phyloP scores from a whole-genome alignment of 352 stramenopile genomes.

The Phytophthora fragariaefolia region DNA sequence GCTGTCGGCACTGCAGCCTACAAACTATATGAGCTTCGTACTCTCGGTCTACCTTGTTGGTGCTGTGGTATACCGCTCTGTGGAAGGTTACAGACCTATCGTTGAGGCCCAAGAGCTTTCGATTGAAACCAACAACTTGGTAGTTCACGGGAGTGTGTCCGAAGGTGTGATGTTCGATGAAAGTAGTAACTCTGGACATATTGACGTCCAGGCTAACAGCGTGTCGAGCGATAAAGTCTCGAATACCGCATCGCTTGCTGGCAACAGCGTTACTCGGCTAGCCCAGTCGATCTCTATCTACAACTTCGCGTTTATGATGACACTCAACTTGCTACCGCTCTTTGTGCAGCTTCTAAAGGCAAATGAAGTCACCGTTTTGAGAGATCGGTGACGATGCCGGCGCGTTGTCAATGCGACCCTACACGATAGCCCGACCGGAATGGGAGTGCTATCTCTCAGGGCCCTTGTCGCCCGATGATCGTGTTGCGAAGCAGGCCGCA shows the following conservation, averaged over 20 bases:
- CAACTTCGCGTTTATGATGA: constrained; percentile 85
- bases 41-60: constrained; percentile 67
- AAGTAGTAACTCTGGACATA: not conserved
- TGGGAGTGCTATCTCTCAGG: too few relatives aligned
- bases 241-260: constrained; percentile 3
- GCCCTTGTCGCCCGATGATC: too few relatives aligned
- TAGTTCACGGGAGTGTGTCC: constrained; percentile 10
- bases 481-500: too few relatives aligned
- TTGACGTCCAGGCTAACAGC: not conserved
- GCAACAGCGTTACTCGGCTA: constrained; percentile 40
- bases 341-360: constrained; percentile 61
- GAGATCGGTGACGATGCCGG: constrained; percentile 44
- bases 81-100: constrained; percentile 17
- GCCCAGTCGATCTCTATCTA: constrained; percentile 74
- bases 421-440: too few relatives aligned
- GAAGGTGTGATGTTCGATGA: not conserved
- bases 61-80: constrained; percentile 53
- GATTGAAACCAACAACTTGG: constrained; percentile 19
- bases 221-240: not conserved
- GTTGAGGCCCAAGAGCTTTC: constrained; percentile 2
- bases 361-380: constrained; percentile 21
- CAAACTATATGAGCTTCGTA: constrained; percentile 73
- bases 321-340: constrained; percentile 78
- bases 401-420: too few relatives aligned
- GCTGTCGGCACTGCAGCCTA: constrained; percentile 61